phyloP scores from a whole-genome alignment of 2,329 filamentous ascomycete genomes.

The Fusarium sp. region DNA sequence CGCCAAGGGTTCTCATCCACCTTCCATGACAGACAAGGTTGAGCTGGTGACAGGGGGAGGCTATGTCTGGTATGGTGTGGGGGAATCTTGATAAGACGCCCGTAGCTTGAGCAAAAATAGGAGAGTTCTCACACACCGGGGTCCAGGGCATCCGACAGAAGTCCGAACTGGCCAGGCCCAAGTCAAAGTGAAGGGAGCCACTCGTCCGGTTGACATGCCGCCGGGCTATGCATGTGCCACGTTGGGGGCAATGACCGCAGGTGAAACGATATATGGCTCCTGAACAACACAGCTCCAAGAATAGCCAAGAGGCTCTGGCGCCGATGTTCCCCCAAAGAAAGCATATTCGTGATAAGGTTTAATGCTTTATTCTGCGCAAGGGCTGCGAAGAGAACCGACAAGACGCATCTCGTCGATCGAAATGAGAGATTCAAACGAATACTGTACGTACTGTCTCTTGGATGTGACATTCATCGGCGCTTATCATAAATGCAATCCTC shows the following conservation, averaged over 20 bases:
- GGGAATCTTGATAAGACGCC: slow-evolving; percentile 49
- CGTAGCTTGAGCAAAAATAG: slow-evolving; percentile 34
- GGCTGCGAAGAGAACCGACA: not conserved
- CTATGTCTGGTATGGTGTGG: slow-evolving; percentile 41
- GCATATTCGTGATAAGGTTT: slow-evolving; percentile 13
- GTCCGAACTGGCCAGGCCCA: slow-evolving; percentile 1
- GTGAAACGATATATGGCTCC: slow-evolving; percentile 1
- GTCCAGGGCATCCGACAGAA: not conserved
- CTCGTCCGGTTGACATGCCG: slow-evolving; percentile 12
- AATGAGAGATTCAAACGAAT: slow-evolving; percentile 3
- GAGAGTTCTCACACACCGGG: slow-evolving; percentile 15
- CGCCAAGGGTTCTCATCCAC: slow-evolving; percentile 8
- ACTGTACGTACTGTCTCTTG: slow-evolving; percentile 28
- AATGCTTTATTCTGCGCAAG: not conserved
- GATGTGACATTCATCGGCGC: slow-evolving; percentile 16
- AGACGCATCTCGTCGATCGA: slow-evolving; percentile 11
- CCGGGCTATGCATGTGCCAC: not conserved
- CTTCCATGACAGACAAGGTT: slow-evolving; percentile 15
- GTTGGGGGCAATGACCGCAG: not conserved
- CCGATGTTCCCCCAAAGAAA: not conserved
- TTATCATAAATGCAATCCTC: slow-evolving; percentile 43
- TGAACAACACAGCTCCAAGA: slow-evolving; percentile 27
- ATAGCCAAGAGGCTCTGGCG: slow-evolving; percentile 25
- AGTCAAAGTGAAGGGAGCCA: slow-evolving; percentile 21
- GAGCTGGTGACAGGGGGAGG: slow-evolving; percentile 35